phyloP scores from a whole-genome alignment of 345 rosid species.

The Excoecaria cochinchinensis region DNA sequence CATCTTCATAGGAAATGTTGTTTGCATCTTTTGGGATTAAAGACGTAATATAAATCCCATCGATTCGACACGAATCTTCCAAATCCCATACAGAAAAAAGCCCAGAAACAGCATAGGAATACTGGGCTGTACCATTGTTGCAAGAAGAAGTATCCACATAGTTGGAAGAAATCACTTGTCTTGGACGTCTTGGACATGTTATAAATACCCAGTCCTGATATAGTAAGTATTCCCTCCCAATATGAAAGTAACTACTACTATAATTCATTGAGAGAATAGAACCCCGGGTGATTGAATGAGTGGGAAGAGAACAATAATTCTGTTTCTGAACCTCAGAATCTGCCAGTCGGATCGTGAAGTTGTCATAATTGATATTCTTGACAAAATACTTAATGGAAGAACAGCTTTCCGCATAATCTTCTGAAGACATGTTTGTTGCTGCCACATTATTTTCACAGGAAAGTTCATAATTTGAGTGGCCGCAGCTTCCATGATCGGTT shows the following conservation, averaged over 20 bases:
- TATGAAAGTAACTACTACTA: no score
- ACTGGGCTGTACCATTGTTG: not conserved
- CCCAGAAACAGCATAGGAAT: not conserved
- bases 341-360: slow-evolving; percentile 8
- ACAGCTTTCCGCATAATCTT: no score
- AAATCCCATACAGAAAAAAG: not conserved
- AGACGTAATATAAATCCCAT: not conserved
- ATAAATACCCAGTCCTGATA: not conserved
- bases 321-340: slow-evolving; percentile 5
- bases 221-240: not conserved
- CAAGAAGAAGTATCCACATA: not conserved
- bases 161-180: not conserved
- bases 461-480: not conserved
- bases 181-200: slow-evolving; percentile 4
- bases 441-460: slow-evolving; percentile 8
- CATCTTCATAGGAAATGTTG: not conserved
- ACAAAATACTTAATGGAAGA: slow-evolving; percentile 2
- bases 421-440: not conserved
- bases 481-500: slow-evolving; percentile 11
- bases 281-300: not conserved
- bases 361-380: slow-evolving; percentile 13
- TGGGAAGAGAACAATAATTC: not conserved
- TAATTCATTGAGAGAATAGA: no score
- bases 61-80: not conserved
- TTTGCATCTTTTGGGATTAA: not conserved